phyloP scores from a whole-genome alignment of 108 stramenopile species.

The Cylindrotheca closterium region DNA sequence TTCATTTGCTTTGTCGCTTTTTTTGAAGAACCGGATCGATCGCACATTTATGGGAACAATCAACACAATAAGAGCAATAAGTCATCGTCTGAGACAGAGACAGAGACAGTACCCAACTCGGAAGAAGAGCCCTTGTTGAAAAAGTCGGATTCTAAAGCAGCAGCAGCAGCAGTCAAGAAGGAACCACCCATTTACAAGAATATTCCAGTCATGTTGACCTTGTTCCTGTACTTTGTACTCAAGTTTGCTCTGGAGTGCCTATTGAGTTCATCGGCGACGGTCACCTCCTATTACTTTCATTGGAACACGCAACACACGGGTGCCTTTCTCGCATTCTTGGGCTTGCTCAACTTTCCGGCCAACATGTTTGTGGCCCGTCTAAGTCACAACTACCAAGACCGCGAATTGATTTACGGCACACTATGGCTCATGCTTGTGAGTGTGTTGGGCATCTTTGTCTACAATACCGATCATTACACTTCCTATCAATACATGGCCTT shows the following conservation, averaged over 20 bases:
- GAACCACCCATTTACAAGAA: constrained; percentile 33
- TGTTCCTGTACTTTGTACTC: constrained; percentile 66
- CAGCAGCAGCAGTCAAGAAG: background rate
- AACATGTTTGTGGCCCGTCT: constrained; percentile 53
- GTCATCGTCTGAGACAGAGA: constrained; percentile 1
- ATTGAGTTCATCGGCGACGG: constrained; percentile 44
- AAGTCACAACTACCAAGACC: constrained; percentile 48
- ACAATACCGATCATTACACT: constrained; percentile 32
- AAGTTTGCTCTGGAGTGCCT: constrained; percentile 59
- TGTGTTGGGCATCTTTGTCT: constrained; percentile 39
- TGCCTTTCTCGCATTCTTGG: constrained; percentile 51
- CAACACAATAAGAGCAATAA: background rate
- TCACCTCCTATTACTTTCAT: constrained; percentile 55
- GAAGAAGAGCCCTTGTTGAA: constrained; percentile 16
- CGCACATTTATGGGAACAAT: constrained; percentile 7
- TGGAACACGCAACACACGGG: constrained; percentile 48
- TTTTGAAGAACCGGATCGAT: constrained; percentile 77
- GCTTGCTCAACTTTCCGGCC: constrained; percentile 62
- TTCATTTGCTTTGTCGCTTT: constrained; percentile 42
- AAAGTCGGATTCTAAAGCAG: background rate
- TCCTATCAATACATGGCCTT: constrained; percentile 48
- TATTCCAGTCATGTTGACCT: constrained; percentile 55
- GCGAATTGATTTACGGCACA: constrained; percentile 48
- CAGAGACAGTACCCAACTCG: background rate
- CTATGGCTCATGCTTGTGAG: constrained; percentile 48